phyloP scores from a whole-genome alignment of 495 filamentous ascomycete species.

The Cenococcum geophilum region DNA sequence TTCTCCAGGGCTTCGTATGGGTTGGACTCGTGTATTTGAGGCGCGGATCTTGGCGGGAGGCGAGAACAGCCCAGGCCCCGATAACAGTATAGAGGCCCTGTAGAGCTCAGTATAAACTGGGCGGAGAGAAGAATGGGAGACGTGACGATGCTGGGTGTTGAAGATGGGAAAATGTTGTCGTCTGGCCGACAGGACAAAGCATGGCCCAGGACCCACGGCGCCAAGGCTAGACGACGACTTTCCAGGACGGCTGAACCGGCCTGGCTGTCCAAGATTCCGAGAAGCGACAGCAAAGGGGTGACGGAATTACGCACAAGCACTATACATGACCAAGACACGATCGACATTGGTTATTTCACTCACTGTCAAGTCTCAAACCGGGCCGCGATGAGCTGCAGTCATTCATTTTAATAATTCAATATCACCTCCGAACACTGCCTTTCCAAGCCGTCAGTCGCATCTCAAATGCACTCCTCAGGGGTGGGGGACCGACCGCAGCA shows the following conservation, averaged over 20 bases:
- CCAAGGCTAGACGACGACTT: background rate
- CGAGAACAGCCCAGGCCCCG: background rate
- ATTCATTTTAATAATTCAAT: too few species aligned
- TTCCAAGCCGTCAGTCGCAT: too few species aligned
- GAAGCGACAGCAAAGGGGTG: background rate
- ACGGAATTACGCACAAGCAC: too few species aligned
- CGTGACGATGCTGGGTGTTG: background rate
- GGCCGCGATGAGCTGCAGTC: too few species aligned
- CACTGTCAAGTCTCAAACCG: too few species aligned
- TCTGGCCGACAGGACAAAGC: constrained; percentile 7
- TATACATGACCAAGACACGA: too few species aligned
- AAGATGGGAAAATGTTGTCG: constrained; percentile 5
- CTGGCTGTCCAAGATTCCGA: background rate
- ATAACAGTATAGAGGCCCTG: background rate
- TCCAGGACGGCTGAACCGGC: background rate
- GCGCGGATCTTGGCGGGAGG: background rate
- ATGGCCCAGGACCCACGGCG: background rate
- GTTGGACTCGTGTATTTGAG: background rate
- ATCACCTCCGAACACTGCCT: too few species aligned
- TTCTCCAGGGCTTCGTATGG: constrained; percentile 2
- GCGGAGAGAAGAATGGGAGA: background rate
- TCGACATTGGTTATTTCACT: too few species aligned
- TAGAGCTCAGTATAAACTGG: background rate
- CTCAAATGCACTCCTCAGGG: too few species aligned
- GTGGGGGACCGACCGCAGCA: too few species aligned